Conservation (phyloP, 768 basidiomycete species). For the Mycena sanguinolenta region DNA sequence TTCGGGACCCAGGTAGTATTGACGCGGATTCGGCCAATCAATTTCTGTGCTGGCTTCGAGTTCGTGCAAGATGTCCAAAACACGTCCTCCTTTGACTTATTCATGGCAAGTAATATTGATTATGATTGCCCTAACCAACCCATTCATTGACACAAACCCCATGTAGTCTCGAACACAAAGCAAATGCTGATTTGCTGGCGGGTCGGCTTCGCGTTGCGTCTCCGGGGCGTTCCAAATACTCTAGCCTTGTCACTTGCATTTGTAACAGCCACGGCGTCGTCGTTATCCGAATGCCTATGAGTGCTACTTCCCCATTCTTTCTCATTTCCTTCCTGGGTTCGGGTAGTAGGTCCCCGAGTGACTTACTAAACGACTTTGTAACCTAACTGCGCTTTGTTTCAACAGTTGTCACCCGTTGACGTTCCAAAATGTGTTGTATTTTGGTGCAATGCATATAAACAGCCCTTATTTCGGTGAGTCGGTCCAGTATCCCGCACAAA, state of each 20-base stretch:
- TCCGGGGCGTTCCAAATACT: not conserved
- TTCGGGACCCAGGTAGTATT: too few species aligned
- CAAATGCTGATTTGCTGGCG: too few species aligned
- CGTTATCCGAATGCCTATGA: not conserved
- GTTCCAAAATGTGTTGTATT: not conserved
- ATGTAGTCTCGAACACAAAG: too few species aligned
- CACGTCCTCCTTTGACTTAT: too few species aligned
- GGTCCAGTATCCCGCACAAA: not conserved
- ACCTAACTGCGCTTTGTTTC: not conserved
- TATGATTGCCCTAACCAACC: too few species aligned
- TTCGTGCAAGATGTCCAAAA: too few species aligned
- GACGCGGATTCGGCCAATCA: too few species aligned
- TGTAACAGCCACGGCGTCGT: not conserved
- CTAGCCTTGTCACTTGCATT: not conserved
- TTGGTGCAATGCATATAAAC: slow-evolving; percentile 1
- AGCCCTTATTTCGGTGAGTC: not conserved
- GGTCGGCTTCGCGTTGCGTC: not conserved
- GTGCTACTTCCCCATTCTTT: not conserved
- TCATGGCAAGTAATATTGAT: too few species aligned
- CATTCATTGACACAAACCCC: too few species aligned
- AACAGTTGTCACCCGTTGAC: not conserved
- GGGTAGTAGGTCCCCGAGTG: not conserved
- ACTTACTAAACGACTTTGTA: not conserved
- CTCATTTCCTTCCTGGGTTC: not conserved
- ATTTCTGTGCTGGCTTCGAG: too few species aligned